Conservation (phyloP, 2,329 filamentous ascomycete genomes). For the Aspergillus calidoustus region DNA sequence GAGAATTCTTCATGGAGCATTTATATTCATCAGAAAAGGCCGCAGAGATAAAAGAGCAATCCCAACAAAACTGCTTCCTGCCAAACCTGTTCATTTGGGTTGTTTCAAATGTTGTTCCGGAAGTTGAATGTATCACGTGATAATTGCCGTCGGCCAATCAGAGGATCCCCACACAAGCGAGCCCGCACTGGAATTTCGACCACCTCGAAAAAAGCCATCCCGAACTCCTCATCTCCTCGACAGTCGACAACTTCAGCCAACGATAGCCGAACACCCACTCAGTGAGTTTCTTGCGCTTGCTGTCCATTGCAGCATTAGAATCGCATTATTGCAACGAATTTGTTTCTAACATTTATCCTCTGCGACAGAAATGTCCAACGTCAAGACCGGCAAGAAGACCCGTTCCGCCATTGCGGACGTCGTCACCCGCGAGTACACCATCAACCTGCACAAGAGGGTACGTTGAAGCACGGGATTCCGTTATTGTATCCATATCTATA, state of each 20-base stretch:
- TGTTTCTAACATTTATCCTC: conserved; percentile 19
- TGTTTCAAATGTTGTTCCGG: too few species aligned
- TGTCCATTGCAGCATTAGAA: neutral
- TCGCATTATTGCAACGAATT: neutral
- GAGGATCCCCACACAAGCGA: conserved; percentile 35
- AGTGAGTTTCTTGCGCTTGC: conserved; percentile 34
- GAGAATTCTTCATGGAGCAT: too few species aligned
- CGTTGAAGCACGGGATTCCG: conserved; percentile 51
- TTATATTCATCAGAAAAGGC: too few species aligned
- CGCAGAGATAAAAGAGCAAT: too few species aligned
- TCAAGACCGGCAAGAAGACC: conserved; percentile 70
- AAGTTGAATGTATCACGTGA: neutral
- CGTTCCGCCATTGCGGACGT: conserved; percentile 99
- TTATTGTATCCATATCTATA: conserved; percentile 4
- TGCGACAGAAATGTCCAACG: conserved; percentile 65
- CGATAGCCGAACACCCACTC: conserved; percentile 42
- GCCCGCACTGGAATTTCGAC: conserved; percentile 41
- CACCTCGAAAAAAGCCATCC: conserved; percentile 32
- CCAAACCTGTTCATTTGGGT: too few species aligned
- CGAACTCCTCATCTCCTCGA: conserved; percentile 32
- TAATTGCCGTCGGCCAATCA: conserved; percentile 32
- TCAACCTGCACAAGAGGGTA: conserved; percentile 99
- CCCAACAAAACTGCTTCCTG: too few species aligned
- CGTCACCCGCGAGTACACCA: conserved; percentile 99
- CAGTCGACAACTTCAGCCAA: conserved; percentile 44